Evolutionary conservation across 2,329 filamentous ascomycete species (phyloP).

Genomic region (Simplicillium aogashimaense): DNA sequence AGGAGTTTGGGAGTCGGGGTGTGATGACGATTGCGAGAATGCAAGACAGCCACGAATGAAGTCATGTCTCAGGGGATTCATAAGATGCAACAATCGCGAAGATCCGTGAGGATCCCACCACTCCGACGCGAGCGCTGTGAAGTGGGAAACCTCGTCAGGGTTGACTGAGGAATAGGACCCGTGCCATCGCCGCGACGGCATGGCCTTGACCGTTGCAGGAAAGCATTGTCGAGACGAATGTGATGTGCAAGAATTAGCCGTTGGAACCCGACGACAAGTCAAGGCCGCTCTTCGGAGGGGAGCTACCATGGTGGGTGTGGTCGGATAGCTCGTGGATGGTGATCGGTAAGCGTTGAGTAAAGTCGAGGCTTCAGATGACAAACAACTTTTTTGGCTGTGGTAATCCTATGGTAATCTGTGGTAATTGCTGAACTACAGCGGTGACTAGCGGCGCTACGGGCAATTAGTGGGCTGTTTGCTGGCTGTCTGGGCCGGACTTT

Average conservation of each 20-base stretch:
- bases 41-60: constrained; percentile 71
- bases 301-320: too few relatives aligned
- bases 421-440: too few relatives aligned
- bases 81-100: constrained; percentile 85
- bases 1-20: constrained; percentile 16
- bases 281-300: too few relatives aligned
- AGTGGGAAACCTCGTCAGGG: constrained; percentile 82
- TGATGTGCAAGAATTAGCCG: not conserved
- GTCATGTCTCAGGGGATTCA: constrained; percentile 94
- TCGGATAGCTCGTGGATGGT: too few relatives aligned
- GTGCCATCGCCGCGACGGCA: constrained; percentile 10
- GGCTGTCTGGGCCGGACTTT: too few relatives aligned
- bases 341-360: too few relatives aligned
- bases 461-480: too few relatives aligned
- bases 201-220: constrained; percentile 2
- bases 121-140: constrained; percentile 81
- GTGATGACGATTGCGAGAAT: constrained; percentile 33
- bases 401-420: too few relatives aligned
- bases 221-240: not conserved
- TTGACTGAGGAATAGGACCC: constrained; percentile 64
- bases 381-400: too few relatives aligned
- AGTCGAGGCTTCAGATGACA: too few relatives aligned
- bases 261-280: too few relatives aligned
- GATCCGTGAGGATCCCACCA: constrained; percentile 98
- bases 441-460: too few relatives aligned